Evolutionary conservation across 2,329 filamentous ascomycete genomes (phyloP).

Genomic region (Ramularia endophylla): DNA sequence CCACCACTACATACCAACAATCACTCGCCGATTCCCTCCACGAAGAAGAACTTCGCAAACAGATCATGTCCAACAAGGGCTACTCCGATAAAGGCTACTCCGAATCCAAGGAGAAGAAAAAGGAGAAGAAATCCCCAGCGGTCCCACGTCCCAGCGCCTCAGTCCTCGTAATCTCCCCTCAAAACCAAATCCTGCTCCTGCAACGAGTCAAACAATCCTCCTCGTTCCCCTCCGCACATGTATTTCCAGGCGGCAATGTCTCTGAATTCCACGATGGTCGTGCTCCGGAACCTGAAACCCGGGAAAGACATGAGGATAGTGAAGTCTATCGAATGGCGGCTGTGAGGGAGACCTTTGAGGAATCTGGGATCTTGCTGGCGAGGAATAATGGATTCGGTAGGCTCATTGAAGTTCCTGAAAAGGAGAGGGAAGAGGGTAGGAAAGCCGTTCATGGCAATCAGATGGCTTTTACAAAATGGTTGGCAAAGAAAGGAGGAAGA

Average conservation of each 20-base stretch:
- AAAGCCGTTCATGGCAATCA: slow-evolving; percentile 61
- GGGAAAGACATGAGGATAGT: slow-evolving; percentile 62
- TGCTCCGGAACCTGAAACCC: slow-evolving; percentile 45
- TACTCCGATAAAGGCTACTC: slow-evolving; percentile 6
- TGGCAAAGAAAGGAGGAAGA: slow-evolving; percentile 50
- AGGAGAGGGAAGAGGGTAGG: slow-evolving; percentile 59
- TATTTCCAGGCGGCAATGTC: slow-evolving; percentile 89
- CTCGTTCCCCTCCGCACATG: slow-evolving; percentile 85
- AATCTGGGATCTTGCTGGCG: slow-evolving; percentile 82
- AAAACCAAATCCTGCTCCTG: slow-evolving; percentile 81
- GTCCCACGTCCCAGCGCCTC: slow-evolving; percentile 61
- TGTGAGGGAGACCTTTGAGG: slow-evolving; percentile 89
- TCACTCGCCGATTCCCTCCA: not conserved
- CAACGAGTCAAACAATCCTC: slow-evolving; percentile 77
- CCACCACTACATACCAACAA: not conserved
- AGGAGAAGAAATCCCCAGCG: slow-evolving; percentile 35
- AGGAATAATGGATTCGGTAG: slow-evolving; percentile 44
- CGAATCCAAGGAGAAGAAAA: not conserved
- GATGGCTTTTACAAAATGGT: slow-evolving; percentile 62
- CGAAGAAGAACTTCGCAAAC: slow-evolving; percentile 5
- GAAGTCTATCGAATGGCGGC: slow-evolving; percentile 73
- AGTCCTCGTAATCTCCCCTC: slow-evolving; percentile 76
- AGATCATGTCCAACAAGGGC: slow-evolving; percentile 11
- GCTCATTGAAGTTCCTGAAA: slow-evolving; percentile 56
- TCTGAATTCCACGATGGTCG: slow-evolving; percentile 69